Conservation (phyloP, 306 rosid species). For the Carpinus viminea region DNA sequence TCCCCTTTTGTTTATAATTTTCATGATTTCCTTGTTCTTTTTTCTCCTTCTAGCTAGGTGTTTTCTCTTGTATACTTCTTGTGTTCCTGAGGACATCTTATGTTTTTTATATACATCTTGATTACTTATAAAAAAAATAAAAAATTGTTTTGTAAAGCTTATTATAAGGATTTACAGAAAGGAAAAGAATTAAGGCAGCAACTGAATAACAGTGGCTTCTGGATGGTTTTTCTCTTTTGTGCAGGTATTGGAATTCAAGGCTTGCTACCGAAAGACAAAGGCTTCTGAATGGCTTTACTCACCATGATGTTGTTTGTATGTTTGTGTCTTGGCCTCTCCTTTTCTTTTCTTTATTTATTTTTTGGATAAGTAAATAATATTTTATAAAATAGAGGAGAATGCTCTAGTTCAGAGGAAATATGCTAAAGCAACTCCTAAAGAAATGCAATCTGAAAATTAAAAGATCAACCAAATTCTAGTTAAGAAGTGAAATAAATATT, state of each 20-base stretch:
- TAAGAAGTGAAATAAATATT: too few relatives aligned
- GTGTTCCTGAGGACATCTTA: too few relatives aligned
- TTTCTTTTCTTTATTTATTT: background rate
- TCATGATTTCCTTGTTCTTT: too few relatives aligned
- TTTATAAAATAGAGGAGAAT: background rate
- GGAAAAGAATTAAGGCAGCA: background rate
- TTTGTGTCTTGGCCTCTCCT: slow-evolving; percentile 23
- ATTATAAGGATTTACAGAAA: background rate
- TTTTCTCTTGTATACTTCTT: too few relatives aligned
- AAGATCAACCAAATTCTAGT: background rate
- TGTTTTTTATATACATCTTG: too few relatives aligned
- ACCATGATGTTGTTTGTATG: slow-evolving; percentile 82
- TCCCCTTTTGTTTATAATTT: too few relatives aligned
- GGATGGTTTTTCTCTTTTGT: slow-evolving; percentile 20
- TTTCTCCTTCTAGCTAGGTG: too few relatives aligned
- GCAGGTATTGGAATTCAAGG: slow-evolving; percentile 96
- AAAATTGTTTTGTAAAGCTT: background rate
- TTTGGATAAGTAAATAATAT: background rate
- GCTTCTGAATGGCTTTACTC: slow-evolving; percentile 68
- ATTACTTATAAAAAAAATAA: too few relatives aligned
- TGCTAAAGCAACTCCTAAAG: background rate
- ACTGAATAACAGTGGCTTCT: background rate
- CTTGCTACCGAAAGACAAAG: slow-evolving; percentile 91
- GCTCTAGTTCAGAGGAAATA: background rate
- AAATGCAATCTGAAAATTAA: background rate